These are phyloP conservation scores for Penicillium paradoxum DNA, from an alignment of 495 filamentous ascomycete species.

Conservation along the genomic window DNA sequence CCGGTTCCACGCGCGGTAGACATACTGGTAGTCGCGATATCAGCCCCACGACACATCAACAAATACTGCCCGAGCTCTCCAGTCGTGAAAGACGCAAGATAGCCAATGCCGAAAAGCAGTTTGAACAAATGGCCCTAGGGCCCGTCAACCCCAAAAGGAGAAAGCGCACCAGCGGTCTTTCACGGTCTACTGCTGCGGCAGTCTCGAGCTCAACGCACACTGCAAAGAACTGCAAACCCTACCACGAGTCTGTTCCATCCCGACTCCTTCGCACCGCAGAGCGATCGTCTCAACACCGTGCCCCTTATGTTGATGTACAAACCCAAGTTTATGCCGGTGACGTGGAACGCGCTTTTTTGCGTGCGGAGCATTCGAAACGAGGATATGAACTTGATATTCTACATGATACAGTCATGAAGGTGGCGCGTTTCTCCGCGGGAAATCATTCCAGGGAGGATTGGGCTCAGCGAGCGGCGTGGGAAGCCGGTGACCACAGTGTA, in stretches of 20 bases:
- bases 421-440: background rate
- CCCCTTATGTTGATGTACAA: background rate
- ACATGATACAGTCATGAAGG: background rate
- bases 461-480: background rate
- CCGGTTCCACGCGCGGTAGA: slow-evolving; percentile 61
- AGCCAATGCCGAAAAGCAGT: slow-evolving; percentile 73
- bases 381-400: background rate
- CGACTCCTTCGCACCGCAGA: background rate
- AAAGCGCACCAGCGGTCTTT: slow-evolving; percentile 44
- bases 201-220: slow-evolving; percentile 21
- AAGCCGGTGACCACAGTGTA: background rate
- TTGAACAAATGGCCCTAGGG: slow-evolving; percentile 54
- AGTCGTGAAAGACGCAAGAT: slow-evolving; percentile 86
- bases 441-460: background rate
- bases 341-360: background rate
- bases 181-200: slow-evolving; percentile 27
- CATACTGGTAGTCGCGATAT: slow-evolving; percentile 78
- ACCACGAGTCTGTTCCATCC: background rate
- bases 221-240: slow-evolving; percentile 1
- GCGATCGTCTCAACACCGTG: background rate
- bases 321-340: background rate
- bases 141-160: slow-evolving; percentile 33
- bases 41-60: slow-evolving; percentile 50
- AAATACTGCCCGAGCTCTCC: slow-evolving; percentile 60
- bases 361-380: background rate